Conservation (phyloP, 202 grass and related monocot genomes). For the Hordeum pubiflorum region DNA sequence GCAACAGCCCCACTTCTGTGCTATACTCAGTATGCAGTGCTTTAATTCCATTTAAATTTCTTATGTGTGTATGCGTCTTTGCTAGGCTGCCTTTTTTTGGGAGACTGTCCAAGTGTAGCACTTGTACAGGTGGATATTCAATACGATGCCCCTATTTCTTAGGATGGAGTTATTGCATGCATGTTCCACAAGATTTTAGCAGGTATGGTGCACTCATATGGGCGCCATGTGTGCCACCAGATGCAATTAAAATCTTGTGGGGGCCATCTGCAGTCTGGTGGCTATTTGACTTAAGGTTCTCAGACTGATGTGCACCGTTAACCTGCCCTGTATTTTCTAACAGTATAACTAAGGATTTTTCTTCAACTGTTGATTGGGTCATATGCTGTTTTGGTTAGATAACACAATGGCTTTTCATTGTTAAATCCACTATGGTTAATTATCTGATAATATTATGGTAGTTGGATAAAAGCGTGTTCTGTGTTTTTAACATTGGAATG, state of each 20-base stretch:
- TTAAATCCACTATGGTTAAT: neutral
- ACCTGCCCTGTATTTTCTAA: constrained; percentile 1
- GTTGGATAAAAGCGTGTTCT: neutral
- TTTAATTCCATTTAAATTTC: neutral
- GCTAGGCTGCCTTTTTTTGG: neutral
- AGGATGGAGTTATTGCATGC: constrained; percentile 32
- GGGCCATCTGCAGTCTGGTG: constrained; percentile 31
- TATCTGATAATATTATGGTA: neutral
- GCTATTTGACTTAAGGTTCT: constrained; percentile 12
- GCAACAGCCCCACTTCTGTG: neutral
- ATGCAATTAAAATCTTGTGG: constrained; percentile 34
- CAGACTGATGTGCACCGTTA: constrained; percentile 13
- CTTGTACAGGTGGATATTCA: constrained; percentile 9
- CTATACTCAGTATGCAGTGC: neutral
- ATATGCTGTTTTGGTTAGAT: neutral
- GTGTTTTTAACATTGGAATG: neutral
- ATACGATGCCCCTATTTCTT: constrained; percentile 12
- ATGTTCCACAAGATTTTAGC: constrained; percentile 28
- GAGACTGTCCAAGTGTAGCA: neutral
- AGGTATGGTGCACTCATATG: constrained; percentile 32
- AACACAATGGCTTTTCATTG: neutral
- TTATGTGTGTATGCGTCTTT: neutral
- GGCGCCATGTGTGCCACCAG: constrained; percentile 39
- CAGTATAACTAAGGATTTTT: constrained; percentile 14
- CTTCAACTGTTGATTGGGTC: neutral